Evolutionary conservation across 1,139 yeast species (phyloP), one percentile per base, ranked within the genome.

Genomic region (Meyerozyma guilliermondii): DNA sequence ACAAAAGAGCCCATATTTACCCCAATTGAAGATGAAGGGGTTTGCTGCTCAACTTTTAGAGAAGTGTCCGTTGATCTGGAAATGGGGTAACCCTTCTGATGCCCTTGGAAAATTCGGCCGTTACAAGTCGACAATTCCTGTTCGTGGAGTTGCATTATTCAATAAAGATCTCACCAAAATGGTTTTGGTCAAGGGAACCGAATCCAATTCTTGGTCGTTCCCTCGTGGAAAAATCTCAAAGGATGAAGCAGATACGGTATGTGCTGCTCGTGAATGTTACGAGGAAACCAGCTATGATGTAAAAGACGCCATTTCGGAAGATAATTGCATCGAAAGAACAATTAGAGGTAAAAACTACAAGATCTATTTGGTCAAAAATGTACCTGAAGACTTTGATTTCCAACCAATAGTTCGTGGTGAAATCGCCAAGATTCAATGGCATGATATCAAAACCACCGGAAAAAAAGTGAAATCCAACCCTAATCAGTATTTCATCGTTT

Each of bases 241-340:
- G 59, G 95, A 83, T 56, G 99, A 94, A 64, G 71, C 82, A 7
- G 98, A 94, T 62, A 75, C 80, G n/a, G 81, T 78, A 43, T 94
- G 98, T 68, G 97, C 98, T 5, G 66, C 87, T n/a, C 77, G 99
- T 57, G 99, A 94, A 62, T 92, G 87, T 18, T 78, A 76, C 49
- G 99, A 94, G 65, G 99, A 94, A 61, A 92, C 91, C n/a, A 96
- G 98, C 0, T 89, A 84, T 55, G 94, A 91, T 62, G 82, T 88
- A 40, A 65, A 81, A 4, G 81, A 80, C 10, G 76, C 75, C 51
- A 73, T 91, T 41, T 77, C 79, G 47, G 83, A 83, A 48, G 76
- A 81, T 30, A 91, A 85, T 45, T 87, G 76, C 48, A 75, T 89
- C 41, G 98, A 92, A 58, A 77, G 95, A 59, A 87, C 88, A 7